Evolutionary conservation across 345 rosid species (phyloP), one percentile per base, ranked within the genome.

Genomic region (Euclidium syriacum): DNA sequence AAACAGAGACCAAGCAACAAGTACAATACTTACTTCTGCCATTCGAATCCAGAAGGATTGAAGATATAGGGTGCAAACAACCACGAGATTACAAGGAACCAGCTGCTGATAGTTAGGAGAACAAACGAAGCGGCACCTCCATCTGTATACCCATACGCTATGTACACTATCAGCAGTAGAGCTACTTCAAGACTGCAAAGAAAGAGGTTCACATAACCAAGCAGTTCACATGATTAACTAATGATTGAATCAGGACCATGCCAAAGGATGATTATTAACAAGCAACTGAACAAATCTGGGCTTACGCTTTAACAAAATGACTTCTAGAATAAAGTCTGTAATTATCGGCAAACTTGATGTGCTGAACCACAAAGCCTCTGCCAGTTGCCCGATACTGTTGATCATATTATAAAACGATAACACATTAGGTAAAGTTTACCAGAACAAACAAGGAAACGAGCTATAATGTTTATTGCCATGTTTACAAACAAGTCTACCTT

Each of bases 81-180:
- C 99, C 99, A 94, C 16, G 97, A 94, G 62, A 94, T 76, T 60
- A 94, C 99, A 59, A 94, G 95, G 78, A 94, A 90, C 97, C 97
- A 94, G 67, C 97, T 85, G 79, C 99, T 94, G 52, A 94, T 51
- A 32, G 99, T 94, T 38, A 90, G 78, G 79, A 94, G 67, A 70
- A 94, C 61, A 43, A 81, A 90, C 9, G 95, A 83, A 52, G 72
- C 73, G 19, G 96, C 87, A 49, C 96, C 99, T 4, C 95, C 84
- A 0, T 81, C 73, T 4, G 88, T 46, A 73, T 80, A 87, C 36
- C 99, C 99, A 71, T 94, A 94, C 52, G 99, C 85, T n/a, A 94
- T 85, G 81, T 94, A 94, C 25, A 84, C 80, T 62, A 90, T 94
- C 29, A 94, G 90, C 39, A 94, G 88, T 67, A 94, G 71, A 63